Base-by-base conservation (phyloP, 78 protist genomes). In the Dictyostelium firmibasis region DNA sequence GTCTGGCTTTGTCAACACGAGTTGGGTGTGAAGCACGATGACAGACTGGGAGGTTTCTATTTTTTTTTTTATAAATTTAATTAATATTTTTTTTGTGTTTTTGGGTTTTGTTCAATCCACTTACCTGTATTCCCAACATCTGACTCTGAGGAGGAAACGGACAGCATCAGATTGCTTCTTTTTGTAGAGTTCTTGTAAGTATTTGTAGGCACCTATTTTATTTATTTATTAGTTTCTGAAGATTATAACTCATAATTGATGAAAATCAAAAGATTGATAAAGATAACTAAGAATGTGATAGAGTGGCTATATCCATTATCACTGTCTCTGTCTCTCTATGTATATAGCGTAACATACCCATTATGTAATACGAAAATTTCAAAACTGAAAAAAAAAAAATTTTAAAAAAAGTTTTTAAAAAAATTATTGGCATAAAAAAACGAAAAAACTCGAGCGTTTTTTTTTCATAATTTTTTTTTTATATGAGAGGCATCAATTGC, bases 1-100 rank as follows among this genome's bases (percentile, higher is more conserved):
- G 95, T 92, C 99, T 97, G 29, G 99, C 99, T 97, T 99, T 99
- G 96, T 99, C 99, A 23, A 99, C 99, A 85, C 99, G 98, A 20
- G 99, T 96, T 67, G 99, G 99, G 87, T 96, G 98, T 33, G 98
- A 3, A 69, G 97, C 98, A 85, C 99, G 99, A 85, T 97, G 98
- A 92, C 99, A 83, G 50, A 95, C 85, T 67, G 99, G 97, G 35
- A 98, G 97, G 91, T 99, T 99, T 85, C 99, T 62, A 57, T 8
- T 8, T 44, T 83, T 14, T 9, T 23, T 9, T 25, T 16, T 8
- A 64, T 20, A 9, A 38, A 35, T 5, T 35, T 41, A 29, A 76
- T 64, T 64, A 64, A 25, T 25, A 4, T 64, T 1, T 64, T 64
- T 18, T 64, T 23, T 76, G 3, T 8, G 18, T 11, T 25, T 18